Conservation (phyloP, 2,329 filamentous ascomycete genomes). For the Cordyceps cateniannulata region DNA sequence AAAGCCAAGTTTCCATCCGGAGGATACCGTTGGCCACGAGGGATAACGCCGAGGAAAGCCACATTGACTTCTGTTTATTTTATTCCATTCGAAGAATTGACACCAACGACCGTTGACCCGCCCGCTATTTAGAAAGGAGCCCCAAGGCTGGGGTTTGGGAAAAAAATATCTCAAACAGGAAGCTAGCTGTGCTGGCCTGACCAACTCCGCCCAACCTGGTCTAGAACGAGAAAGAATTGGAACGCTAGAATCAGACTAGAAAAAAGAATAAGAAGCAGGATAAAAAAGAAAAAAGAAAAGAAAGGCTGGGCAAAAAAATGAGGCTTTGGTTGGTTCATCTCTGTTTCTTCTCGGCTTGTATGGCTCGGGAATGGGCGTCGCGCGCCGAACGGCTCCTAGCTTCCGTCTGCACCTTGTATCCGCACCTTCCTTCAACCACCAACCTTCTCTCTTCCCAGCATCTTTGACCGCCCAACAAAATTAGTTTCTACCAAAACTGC, state of each 20-base stretch:
- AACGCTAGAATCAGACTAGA: neutral
- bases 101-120: neutral
- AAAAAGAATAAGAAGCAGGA: neutral
- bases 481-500: too few relatives aligned
- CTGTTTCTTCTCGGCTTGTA: neutral
- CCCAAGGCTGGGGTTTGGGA: neutral
- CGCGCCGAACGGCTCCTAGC: constrained; percentile 2
- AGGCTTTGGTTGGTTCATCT: neutral
- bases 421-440: neutral
- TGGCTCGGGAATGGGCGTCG: neutral
- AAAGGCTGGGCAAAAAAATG: neutral
- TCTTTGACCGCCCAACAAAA: too few relatives aligned
- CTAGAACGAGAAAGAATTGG: neutral
- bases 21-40: neutral
- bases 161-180: neutral
- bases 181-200: neutral
- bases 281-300: neutral
- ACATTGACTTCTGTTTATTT: neutral
- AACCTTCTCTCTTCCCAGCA: neutral
- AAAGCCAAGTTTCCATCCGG: neutral
- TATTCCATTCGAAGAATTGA: too few relatives aligned
- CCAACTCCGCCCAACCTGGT: neutral
- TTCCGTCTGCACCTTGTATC: neutral
- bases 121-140: neutral
- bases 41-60: neutral